Base-by-base conservation (phyloP, 2,329 filamentous ascomycete genomes). In the Penicillium thymicola region DNA sequence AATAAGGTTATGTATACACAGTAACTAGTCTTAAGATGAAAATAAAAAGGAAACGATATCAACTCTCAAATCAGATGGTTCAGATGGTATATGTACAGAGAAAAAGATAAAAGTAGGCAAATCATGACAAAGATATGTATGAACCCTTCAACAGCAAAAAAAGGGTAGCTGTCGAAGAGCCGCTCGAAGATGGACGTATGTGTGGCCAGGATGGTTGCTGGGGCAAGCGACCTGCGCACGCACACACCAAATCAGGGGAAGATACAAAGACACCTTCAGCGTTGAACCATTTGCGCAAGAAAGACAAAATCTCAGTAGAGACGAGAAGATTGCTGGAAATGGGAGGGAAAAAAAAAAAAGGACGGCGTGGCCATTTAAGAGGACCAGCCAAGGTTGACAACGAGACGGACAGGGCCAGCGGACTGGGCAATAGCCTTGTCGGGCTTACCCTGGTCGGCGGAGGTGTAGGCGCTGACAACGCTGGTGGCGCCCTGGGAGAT, bases 381-480 rank as follows among this genome's bases (percentile, higher is more conserved):
- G 28, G 55, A 52, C 56, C 60, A 74, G 68, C 72, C 70, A 23
- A 74, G 61, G 37, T 62, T 45, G 56, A 70, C 68, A 27, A 63
- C 46, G 32, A 75, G 66, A 60, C 70, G 71, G 58, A 75, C 60
- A 44, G 72, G 56, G 4, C 68, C 72, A 28, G 62, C 11, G 11
- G 34, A 3, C 28, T 65, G 36, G 58, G 64, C 61, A 32, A 69
- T 68, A 54, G 70, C 74, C 44, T 73, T 66, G 59, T 66, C 68
- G 49, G 67, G 58, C 49, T 65, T 59, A 53, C 59, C 66, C 44
- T 62, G 61, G 50, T 72, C 61, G 32, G 56, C 60, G 11, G 60
- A 40, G 58, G 63, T 70, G 66, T 76, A 76, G 58, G 72, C 74
- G 53, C 70, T 71, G 54, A 61, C 18, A 14, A 73, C 54, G 16